Evolutionary conservation across 805 yeast species (phyloP).

Genomic region (Saccharomyces kudriavzevii): DNA sequence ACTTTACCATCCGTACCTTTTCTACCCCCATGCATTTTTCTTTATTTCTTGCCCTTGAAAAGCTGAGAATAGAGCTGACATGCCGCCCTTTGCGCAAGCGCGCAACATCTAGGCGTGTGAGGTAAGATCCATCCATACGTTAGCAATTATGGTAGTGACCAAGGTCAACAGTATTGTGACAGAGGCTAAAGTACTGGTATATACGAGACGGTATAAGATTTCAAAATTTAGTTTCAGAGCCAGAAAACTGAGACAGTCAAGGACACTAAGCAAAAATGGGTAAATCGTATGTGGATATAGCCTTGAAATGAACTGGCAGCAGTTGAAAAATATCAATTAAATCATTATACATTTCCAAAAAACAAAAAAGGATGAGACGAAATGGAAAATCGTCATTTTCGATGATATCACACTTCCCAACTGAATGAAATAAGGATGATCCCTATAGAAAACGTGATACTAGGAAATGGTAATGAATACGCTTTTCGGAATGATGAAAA

Average conservation of each 20-base stretch:
- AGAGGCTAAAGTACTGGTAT: neutral
- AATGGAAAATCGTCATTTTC: neutral
- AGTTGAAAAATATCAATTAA: neutral
- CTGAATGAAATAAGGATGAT: neutral
- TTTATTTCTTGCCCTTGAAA: neutral
- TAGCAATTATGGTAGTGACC: neutral
- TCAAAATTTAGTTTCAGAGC: neutral
- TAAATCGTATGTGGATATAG: constrained; percentile 31
- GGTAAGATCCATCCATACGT: neutral
- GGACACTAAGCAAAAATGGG: constrained; percentile 34
- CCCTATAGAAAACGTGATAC: neutral
- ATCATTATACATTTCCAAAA: neutral
- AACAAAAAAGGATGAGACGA: neutral
- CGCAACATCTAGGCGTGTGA: neutral
- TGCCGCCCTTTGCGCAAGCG: neutral
- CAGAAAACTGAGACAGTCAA: constrained; percentile 16
- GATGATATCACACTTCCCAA: neutral
- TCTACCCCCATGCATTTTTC: neutral
- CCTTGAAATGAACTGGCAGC: neutral
- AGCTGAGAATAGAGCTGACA: neutral
- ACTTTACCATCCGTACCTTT: neutral
- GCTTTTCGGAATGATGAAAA: neutral
- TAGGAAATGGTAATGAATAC: neutral
- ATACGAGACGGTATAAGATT: neutral
- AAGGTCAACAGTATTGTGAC: neutral